Evolutionary conservation across 1,139 yeast species (phyloP).

Genomic region (Hyphopichia buzzinii): DNA sequence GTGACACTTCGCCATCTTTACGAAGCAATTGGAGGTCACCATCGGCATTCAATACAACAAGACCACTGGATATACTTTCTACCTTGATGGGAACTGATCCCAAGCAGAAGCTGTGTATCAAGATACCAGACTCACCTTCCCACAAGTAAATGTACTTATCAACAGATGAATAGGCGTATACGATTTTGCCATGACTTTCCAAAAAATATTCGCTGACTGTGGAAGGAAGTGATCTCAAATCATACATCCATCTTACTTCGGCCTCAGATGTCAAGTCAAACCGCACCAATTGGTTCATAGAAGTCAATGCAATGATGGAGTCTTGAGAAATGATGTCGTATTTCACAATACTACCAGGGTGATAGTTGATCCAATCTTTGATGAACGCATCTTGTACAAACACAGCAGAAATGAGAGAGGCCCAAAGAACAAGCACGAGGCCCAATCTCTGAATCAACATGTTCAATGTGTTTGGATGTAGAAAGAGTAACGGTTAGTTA

Average conservation of each 20-base stretch:
- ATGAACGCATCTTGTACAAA: slow-evolving; percentile 38
- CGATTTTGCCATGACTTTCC: slow-evolving; percentile 9
- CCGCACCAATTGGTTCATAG: slow-evolving; percentile 23
- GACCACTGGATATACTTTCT: slow-evolving; percentile 15
- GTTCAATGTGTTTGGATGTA: too few relatives aligned
- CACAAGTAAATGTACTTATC: slow-evolving; percentile 14
- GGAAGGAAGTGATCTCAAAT: slow-evolving; percentile 13
- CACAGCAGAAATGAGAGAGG: slow-evolving; percentile 17
- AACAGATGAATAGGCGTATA: slow-evolving; percentile 14
- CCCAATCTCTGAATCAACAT: neutral
- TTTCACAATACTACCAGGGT: slow-evolving; percentile 14
- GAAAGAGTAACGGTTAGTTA: too few relatives aligned
- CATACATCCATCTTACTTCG: slow-evolving; percentile 17
- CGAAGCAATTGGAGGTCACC: slow-evolving; percentile 4
- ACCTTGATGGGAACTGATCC: slow-evolving; percentile 12
- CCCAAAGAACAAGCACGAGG: slow-evolving; percentile 1
- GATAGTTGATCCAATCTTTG: slow-evolving; percentile 30
- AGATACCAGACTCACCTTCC: slow-evolving; percentile 18
- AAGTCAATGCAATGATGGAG: slow-evolving; percentile 27
- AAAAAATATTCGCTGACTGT: slow-evolving; percentile 9
- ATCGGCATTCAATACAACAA: slow-evolving; percentile 15
- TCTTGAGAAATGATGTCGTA: slow-evolving; percentile 16
- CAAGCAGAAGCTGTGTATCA: slow-evolving; percentile 12
- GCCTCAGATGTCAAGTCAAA: slow-evolving; percentile 12
- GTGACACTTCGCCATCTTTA: slow-evolving; percentile 10